Base-by-base conservation (phyloP, 164 flowering plant genomes). In the Magnolia sinica region DNA sequence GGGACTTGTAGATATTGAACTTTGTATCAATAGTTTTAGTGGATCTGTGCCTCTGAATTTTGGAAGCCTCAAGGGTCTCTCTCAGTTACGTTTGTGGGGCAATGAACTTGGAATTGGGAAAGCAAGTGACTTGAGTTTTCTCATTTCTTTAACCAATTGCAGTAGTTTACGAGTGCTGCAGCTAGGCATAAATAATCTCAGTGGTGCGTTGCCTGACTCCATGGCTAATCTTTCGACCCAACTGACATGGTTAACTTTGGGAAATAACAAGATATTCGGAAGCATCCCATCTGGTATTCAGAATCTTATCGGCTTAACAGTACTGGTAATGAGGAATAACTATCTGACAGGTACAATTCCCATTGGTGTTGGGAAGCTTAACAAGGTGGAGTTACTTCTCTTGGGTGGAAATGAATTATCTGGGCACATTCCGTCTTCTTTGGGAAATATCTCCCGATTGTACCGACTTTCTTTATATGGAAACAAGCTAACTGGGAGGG, bases 151-250 rank as follows among this genome's bases (percentile, higher is more conserved):
- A 65, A 52, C 76, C 50, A 88, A 87, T 71, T 77, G 84, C 27
- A 77, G 84, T 19, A 65, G 8, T 2, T 83, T 90, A 2, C 22
- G 76, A 3, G 65, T 61, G 20, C 83, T 90, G 7, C 83, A 84
- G 0, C 6, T 88, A 8, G 83, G 78, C 52, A 76, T 64, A 11
- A 90, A 90, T 77, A 75, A 7, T 65, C 24, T 90, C 8, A 79
- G 76, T 31, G 93, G 93, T 16, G 73, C 24, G 0, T 73, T 90
- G 52, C 89, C 90, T 1, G 79, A 78, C 6, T 84, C 91, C 16
- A 73, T 87, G 5, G 88, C 86, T n/a, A 85, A 88, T 76, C 87
- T 90, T 20, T 87, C 91, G 3, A 82, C 73, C 7, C 50, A 0
- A 14, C 82, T 86, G 14, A 27, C 68, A 1, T 13, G 82, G 0